These are phyloP conservation scores for Lactifluus piperatus DNA, from an alignment of 768 basidiomycete species.

Conservation along the genomic window DNA sequence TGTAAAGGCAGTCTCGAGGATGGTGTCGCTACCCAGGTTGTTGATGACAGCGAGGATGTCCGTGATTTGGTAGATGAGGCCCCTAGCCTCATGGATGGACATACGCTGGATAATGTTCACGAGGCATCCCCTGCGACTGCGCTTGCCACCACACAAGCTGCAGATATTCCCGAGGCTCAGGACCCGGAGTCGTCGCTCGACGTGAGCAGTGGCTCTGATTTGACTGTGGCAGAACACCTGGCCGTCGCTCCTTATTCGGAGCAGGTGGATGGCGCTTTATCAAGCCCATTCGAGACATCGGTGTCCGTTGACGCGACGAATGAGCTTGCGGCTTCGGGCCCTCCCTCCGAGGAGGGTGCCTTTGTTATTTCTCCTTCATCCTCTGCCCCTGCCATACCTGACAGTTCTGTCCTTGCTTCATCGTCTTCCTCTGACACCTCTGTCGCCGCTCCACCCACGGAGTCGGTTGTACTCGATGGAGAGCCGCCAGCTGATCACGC, in stretches of 20 bases:
- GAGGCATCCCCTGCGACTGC: constrained; percentile 15
- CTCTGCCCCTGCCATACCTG: constrained; percentile 15
- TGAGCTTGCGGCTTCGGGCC: constrained; percentile 12
- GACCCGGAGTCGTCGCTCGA: constrained; percentile 3
- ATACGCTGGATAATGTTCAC: constrained; percentile 17
- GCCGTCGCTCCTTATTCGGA: constrained; percentile 14
- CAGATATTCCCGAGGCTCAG: constrained; percentile 10
- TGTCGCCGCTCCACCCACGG: constrained; percentile 19
- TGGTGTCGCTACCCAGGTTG: constrained; percentile 24
- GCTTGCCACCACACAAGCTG: constrained; percentile 11
- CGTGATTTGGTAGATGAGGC: constrained; percentile 16
- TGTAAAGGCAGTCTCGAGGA: constrained; percentile 39
- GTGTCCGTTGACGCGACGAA: constrained; percentile 1
- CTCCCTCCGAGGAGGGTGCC: constrained; percentile 10
- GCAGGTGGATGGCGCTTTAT: constrained; percentile 8
- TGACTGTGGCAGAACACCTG: not conserved
- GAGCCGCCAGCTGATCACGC: constrained; percentile 19
- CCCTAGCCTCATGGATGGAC: constrained; percentile 18
- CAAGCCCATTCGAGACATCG: constrained; percentile 6
- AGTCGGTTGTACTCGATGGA: constrained; percentile 16
- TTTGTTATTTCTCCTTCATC: constrained; percentile 17
- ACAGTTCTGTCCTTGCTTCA: constrained; percentile 18
- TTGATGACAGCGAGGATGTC: constrained; percentile 19
- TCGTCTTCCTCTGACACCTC: constrained; percentile 18
- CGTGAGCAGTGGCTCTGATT: constrained; percentile 7